Evolutionary conservation across 2,329 filamentous ascomycete species (phyloP), one percentile per base, ranked within the genome.

Genomic region (Septoria petroselini): DNA sequence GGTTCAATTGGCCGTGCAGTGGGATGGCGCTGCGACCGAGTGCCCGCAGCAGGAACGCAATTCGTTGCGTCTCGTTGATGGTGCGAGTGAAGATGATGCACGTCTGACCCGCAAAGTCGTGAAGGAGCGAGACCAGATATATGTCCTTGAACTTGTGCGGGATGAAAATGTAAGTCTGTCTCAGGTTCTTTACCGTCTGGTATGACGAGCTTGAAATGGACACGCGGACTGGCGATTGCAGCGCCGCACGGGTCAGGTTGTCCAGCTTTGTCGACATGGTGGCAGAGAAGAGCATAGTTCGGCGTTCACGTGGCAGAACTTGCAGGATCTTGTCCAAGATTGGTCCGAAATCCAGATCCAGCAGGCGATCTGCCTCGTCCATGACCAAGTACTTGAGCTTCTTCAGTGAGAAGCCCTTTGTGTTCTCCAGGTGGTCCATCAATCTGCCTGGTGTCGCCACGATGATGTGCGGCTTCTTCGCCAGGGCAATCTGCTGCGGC

Each of bases 191-290:
- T 25, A 96, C 93, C 1, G 91, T 95, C 70, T 95, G 89, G 70
- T 95, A 93, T 66, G 89, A 91, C 69, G 80, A 88, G 49, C 80
- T 81, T 53, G 83, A 89, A 64, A 96, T 85, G 65, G 84, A 88
- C 50, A 97, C 85, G 23, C 87, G 81, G 5, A 94, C 76, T 0
- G 91, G 91, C 61, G 95, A 90, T 37, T 83, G 83, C 47, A 98
- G 76, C 54, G 87, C 91, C 15, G 93, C 93, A 44, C 93, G 83
- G 68, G 97, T 93, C 39, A 98, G 75, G 44, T 84, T 89, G 70
- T 97, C 93, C 51, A 98, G 86, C 68, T 96, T 95, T 54, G 84
- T 90, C 61, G 84, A 90, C 79, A 97, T 91, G 9, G 93, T 98
- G 1, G 93, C 91, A 3, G 86, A 93, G 76, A 95, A 97, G 34